Percentiles rank a stretch among this genome's conserved stretches.
Evolutionary conservation across 805 yeast species (phyloP).

Genomic region (Saccharomycopsis fodiens): DNA sequence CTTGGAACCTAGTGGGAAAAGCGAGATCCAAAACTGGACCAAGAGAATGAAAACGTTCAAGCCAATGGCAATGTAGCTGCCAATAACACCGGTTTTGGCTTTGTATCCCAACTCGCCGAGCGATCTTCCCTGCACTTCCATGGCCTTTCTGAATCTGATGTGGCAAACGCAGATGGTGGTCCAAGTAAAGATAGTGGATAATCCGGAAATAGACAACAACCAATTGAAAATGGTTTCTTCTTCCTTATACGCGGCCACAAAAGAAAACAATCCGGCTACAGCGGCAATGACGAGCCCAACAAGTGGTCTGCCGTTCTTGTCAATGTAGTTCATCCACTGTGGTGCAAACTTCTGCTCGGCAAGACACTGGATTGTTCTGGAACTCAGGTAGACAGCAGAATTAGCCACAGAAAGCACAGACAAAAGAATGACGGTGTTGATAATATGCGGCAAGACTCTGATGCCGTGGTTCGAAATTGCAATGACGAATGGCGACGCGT

Average conservation of each 20-base stretch:
- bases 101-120: conserved; percentile 44
- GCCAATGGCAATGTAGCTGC: conserved; percentile 45
- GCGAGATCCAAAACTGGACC: conserved; percentile 62
- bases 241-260: conserved; percentile 54
- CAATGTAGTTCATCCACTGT: conserved; percentile 41
- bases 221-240: conserved; percentile 55
- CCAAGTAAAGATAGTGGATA: conserved; percentile 61
- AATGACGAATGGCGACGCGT: conserved; percentile 63
- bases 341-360: conserved; percentile 59
- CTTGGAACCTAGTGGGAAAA: conserved; percentile 45
- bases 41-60: conserved; percentile 43
- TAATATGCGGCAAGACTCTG: conserved; percentile 50
- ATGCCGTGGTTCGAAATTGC: conserved; percentile 50
- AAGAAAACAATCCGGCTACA: conserved; percentile 52
- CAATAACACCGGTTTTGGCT: conserved; percentile 45
- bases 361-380: conserved; percentile 46
- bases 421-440: conserved; percentile 56
- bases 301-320: conserved; percentile 53
- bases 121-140: conserved; percentile 46
- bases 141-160: conserved; percentile 52
- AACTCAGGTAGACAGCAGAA: conserved; percentile 44
- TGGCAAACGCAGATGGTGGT: conserved; percentile 48
- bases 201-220: conserved; percentile 56
- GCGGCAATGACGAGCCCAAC: conserved; percentile 47
- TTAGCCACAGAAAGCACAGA: conserved; percentile 54